These are phyloP conservation scores for Calonectria leucothoes DNA, from an alignment of 2,329 filamentous ascomycete species.

Conservation along the genomic window DNA sequence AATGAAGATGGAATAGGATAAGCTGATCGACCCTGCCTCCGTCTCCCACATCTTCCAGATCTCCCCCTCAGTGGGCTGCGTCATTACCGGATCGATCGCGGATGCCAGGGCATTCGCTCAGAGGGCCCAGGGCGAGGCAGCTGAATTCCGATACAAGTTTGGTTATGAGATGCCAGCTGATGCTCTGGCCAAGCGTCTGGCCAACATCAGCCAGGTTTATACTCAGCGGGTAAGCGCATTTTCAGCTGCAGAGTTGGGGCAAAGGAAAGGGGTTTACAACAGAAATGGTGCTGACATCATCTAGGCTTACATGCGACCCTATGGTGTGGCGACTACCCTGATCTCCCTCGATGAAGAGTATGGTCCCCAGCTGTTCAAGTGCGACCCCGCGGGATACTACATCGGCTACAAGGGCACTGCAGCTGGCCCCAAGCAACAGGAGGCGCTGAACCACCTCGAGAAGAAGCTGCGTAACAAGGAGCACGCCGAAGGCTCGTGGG, in stretches of 20 bases:
- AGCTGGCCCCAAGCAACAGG: conserved; percentile 97
- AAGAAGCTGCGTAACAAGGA: conserved; percentile 99
- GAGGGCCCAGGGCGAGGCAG: conserved; percentile 93
- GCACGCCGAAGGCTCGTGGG: conserved; percentile 89
- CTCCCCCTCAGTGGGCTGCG: conserved; percentile 94
- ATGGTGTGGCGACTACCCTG: conserved; percentile 94
- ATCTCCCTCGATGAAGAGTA: conserved; percentile 93
- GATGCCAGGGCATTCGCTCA: conserved; percentile 94
- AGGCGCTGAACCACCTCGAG: conserved; percentile 97
- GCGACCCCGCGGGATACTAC: conserved; percentile 97
- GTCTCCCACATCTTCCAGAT: conserved; percentile 98
- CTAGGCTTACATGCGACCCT: conserved; percentile 94
- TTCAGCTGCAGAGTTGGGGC: conserved; percentile 23
- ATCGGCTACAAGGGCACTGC: conserved; percentile 98
- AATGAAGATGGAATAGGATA: conserved; percentile 74
- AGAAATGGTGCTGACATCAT: conserved; percentile 44
- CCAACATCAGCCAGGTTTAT: conserved; percentile 99
- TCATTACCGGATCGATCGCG: conserved; percentile 98
- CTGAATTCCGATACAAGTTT: conserved; percentile 98
- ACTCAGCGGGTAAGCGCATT: conserved; percentile 82
- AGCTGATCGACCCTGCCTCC: conserved; percentile 96
- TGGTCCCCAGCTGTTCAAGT: conserved; percentile 97
- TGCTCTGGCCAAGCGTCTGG: conserved; percentile 93
- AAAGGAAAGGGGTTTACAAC: conserved; percentile 15
- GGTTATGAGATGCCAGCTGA: conserved; percentile 99